Evolutionary conservation across 2,329 filamentous ascomycete genomes (phyloP), one percentile per base, ranked within the genome.

Genomic region (Trichoderma sp.): DNA sequence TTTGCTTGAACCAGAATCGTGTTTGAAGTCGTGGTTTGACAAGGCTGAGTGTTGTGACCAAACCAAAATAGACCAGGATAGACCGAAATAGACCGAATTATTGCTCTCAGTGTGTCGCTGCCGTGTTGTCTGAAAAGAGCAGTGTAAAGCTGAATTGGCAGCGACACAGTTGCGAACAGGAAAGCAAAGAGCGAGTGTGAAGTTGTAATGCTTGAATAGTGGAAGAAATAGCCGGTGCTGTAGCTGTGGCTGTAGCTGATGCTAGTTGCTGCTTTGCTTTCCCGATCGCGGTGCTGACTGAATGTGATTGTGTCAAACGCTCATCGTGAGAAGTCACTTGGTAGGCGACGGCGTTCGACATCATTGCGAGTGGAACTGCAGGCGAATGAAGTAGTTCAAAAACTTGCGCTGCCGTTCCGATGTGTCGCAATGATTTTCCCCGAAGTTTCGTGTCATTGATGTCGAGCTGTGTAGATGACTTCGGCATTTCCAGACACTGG

Each of bases 231-330:
- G 26, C 14, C 43, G 24, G 10, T 30, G 18, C 24, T 65, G 34
- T 55, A 46, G 18, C 14, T 65, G 24, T 6, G 14, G 18, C 24
- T 64, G 34, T 55, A 43, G 24, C 4, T 52, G n/a, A 14, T 21
- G 16, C 21, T 65, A n/a, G 18, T 28, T 55, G 37, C 51, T 16
- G 51, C 49, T 55, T 30, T 32, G 61, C 51, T 32, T 37, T 43
- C 61, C 63, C 63, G 51, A 49, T 56, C 52, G 63, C 37, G 21
- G 8, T 66, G 63, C 63, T 49, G 63, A 66, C 51, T 59, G 54
- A 37, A 54, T 67, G 39, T 66, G 8, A 43, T 34, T 46, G 28
- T 51, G 55, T 34, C 55, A 43, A 51, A 43, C n/a, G 32, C 65
- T 52, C 37, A 32, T 52, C 55, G 30, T 67, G 43, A 59, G 24